Evolutionary conservation across 768 basidiomycete genomes (phyloP).

Genomic region (Pholiota conissans): DNA sequence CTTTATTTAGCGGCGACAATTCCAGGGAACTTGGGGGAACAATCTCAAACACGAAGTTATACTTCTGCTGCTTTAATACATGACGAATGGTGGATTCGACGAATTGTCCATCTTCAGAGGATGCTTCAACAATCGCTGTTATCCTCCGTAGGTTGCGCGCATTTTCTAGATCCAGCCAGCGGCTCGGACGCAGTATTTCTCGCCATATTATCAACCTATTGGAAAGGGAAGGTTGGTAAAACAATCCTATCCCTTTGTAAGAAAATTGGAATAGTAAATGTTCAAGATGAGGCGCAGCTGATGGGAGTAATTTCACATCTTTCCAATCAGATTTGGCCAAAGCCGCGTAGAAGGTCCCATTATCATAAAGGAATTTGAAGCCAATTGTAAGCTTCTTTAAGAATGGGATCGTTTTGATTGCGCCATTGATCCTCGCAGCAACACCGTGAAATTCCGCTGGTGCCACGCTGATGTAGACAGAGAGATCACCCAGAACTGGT

Average conservation of each 20-base stretch:
- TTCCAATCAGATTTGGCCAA: not conserved
- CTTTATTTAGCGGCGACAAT: not conserved
- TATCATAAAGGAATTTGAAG: not conserved
- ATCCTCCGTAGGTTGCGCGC: not conserved
- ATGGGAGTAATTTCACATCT: not conserved
- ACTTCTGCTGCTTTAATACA: not conserved
- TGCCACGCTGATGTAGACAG: not conserved
- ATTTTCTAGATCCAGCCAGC: not conserved
- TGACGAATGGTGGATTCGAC: not conserved
- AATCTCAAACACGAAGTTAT: not conserved
- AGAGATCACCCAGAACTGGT: not conserved
- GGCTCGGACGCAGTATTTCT: not conserved
- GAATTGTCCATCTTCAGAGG: not conserved
- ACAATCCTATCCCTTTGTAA: too few species aligned
- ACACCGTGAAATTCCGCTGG: not conserved
- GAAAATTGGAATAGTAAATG: not conserved
- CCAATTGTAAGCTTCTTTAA: not conserved
- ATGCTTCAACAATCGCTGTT: not conserved
- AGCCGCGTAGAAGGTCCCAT: too few species aligned
- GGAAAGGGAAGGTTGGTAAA: too few species aligned
- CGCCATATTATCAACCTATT: not conserved
- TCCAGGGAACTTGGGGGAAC: not conserved
- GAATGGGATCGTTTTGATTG: not conserved
- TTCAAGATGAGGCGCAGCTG: not conserved
- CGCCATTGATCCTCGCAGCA: not conserved